phyloP scores from a whole-genome alignment of 176 grass and related monocot species.

The Typha latifolia region DNA sequence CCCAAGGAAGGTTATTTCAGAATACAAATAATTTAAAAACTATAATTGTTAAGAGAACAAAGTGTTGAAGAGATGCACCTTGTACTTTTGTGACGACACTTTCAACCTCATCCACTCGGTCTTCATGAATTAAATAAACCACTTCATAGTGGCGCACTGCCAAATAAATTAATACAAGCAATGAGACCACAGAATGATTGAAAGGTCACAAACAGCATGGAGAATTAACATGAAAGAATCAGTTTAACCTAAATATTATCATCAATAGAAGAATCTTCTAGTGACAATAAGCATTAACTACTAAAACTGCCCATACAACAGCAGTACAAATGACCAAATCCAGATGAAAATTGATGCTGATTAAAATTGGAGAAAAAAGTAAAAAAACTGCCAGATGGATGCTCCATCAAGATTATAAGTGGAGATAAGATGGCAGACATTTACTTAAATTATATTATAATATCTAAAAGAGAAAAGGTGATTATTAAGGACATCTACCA shows the following conservation, averaged over 20 bases:
- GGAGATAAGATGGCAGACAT: too few relatives aligned
- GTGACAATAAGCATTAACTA: too few relatives aligned
- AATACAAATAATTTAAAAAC: neutral
- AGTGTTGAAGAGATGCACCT: constrained; percentile 35
- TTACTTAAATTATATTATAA: too few relatives aligned
- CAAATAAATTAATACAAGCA: constrained; percentile 4
- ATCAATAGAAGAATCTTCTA: too few relatives aligned
- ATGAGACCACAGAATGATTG: neutral
- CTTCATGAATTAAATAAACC: constrained; percentile 87
- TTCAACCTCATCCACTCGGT: constrained; percentile 64
- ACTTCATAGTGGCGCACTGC: constrained; percentile 89
- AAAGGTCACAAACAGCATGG: too few relatives aligned
- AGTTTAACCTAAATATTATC: too few relatives aligned
- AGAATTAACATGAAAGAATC: too few relatives aligned
- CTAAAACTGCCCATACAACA: too few relatives aligned
- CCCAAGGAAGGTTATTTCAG: neutral
- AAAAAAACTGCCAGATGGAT: constrained; percentile 13
- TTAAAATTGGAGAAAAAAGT: neutral
- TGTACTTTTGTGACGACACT: constrained; percentile 70
- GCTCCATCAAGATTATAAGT: neutral
- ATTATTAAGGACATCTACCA: too few relatives aligned
- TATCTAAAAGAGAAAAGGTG: too few relatives aligned
- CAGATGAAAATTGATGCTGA: too few relatives aligned
- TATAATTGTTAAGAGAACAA: neutral
- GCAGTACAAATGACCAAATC: too few relatives aligned